Evolutionary conservation across 1,139 yeast species (phyloP), one percentile per base, ranked within the genome.

Genomic region (Sugiyamaella japonica): DNA sequence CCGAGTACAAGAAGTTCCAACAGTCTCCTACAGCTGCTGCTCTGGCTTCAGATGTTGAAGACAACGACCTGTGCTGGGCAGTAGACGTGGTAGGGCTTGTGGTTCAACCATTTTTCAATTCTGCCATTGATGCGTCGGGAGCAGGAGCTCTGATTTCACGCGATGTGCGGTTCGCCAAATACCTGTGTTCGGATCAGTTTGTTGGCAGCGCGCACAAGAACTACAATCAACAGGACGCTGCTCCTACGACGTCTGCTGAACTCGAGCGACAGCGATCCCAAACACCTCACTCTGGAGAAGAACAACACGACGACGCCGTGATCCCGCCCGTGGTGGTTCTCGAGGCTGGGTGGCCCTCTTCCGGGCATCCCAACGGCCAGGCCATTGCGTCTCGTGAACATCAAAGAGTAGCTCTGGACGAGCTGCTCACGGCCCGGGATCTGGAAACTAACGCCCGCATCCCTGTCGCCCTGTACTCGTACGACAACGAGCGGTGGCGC

Each of bases 301-400:
- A n/a, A n/a, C n/a, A n/a, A n/a, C n/a, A n/a, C n/a, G n/a, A n/a
- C n/a, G n/a, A 36, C 34, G 9, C 17, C 41, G 12, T 13, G 7
- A 31, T 23, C 10, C 59, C 58, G 20, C 62, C 61, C 6, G 75
- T 81, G 32, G 71, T 81, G 57, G 80, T 84, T 63, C 79, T 84
- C 37, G 89, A 84, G 69, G 79, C 86, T 32, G 89, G 89, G 42
- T 84, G 89, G 89, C 89, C 89, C 55, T 76, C 82, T 17, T 64
- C 73, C 56, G 89, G 88, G 59, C 68, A 72, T 53, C 65, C 75
- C 52, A 75, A 73, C 64, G 86, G 86, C 56, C 74, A 69, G 54
- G 84, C 86, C 60, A 80, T 82, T 45, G 84, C 89, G 9, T 79
- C 84, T 1, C 60, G 67, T 29, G 63, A 68, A n/a, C 80, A 82